Percentiles rank a stretch among this genome's conserved stretches.
These are phyloP conservation scores for Saxophila tyrrhenica DNA, from an alignment of 495 filamentous ascomycete genomes.

Conservation along the genomic window DNA sequence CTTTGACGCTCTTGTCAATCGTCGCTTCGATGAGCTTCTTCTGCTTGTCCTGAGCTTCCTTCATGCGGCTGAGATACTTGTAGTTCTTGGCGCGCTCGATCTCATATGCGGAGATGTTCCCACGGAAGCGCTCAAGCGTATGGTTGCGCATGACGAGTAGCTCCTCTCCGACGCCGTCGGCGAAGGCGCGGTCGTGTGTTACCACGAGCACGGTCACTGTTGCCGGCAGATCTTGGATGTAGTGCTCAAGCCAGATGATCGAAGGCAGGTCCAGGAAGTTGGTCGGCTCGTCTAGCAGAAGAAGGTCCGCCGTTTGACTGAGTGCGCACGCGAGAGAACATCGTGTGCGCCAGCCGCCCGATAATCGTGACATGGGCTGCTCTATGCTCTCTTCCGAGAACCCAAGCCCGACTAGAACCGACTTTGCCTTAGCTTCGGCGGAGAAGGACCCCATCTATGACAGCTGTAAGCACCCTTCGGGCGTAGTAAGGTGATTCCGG, in stretches of 20 bases:
- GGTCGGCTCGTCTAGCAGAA: constrained; percentile 80
- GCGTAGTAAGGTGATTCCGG: too few species aligned
- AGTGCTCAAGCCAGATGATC: constrained; percentile 72
- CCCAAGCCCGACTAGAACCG: constrained; percentile 44
- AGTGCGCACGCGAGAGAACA: constrained; percentile 55
- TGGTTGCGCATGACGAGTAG: constrained; percentile 64
- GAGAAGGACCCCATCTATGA: constrained; percentile 20
- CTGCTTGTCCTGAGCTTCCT: constrained; percentile 66
- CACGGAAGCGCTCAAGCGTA: constrained; percentile 54
- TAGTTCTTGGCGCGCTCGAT: constrained; percentile 52
- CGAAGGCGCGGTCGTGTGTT: constrained; percentile 70
- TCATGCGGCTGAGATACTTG: constrained; percentile 56
- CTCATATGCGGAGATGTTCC: constrained; percentile 52
- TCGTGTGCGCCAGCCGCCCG: constrained; percentile 72
- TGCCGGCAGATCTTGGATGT: constrained; percentile 36
- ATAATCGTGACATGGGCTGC: constrained; percentile 50
- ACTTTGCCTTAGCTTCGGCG: constrained; percentile 24
- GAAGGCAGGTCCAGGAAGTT: constrained; percentile 73
- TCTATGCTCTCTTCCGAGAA: constrained; percentile 51
- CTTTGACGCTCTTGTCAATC: constrained; percentile 55
- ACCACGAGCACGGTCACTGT: constrained; percentile 54
- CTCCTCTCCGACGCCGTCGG: constrained; percentile 59
- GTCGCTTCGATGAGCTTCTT: constrained; percentile 65
- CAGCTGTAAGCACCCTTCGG: not conserved
- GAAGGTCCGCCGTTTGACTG: constrained; percentile 58